These are phyloP conservation scores for Penstemon newberryi DNA, from an alignment of 257 asterid genomes.

Conservation along the genomic window DNA sequence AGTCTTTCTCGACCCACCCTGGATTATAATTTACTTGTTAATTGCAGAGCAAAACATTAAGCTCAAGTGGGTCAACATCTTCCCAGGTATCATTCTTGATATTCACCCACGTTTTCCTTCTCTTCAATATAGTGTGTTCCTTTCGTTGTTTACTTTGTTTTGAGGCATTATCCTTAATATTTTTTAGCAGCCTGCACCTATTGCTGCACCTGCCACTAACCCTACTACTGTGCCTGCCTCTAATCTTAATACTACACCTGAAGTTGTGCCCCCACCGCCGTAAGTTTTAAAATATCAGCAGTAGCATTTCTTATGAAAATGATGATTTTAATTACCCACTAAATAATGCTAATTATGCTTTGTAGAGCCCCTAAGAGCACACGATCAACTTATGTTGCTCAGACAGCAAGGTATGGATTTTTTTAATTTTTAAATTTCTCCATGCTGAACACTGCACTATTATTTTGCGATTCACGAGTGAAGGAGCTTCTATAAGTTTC, in stretches of 20 bases:
- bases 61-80: conserved; percentile 61
- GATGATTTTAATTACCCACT: conserved; percentile 4
- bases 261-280: conserved; percentile 47
- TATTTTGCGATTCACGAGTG: background rate
- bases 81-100: conserved; percentile 50
- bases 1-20: background rate
- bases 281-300: conserved; percentile 40
- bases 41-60: conserved; percentile 56
- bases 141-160: conserved; percentile 27
- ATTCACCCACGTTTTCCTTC: conserved; percentile 6
- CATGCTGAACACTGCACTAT: background rate
- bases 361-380: conserved; percentile 48
- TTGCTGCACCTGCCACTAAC: conserved; percentile 42
- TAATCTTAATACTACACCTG: conserved; percentile 27
- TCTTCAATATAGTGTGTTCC: background rate
- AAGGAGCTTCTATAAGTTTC: conserved; percentile 16
- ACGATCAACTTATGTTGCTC: conserved; percentile 26
- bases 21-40: conserved; percentile 22
- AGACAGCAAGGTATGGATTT: no score
- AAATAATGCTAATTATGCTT: conserved; percentile 25
- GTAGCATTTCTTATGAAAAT: conserved; percentile 10
- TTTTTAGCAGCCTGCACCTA: conserved; percentile 51
- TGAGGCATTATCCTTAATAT: conserved; percentile 17
- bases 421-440: background rate
- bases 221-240: conserved; percentile 31